These are phyloP conservation scores for Typha latifolia DNA, from an alignment of 176 grass and related monocot genomes.

Conservation along the genomic window DNA sequence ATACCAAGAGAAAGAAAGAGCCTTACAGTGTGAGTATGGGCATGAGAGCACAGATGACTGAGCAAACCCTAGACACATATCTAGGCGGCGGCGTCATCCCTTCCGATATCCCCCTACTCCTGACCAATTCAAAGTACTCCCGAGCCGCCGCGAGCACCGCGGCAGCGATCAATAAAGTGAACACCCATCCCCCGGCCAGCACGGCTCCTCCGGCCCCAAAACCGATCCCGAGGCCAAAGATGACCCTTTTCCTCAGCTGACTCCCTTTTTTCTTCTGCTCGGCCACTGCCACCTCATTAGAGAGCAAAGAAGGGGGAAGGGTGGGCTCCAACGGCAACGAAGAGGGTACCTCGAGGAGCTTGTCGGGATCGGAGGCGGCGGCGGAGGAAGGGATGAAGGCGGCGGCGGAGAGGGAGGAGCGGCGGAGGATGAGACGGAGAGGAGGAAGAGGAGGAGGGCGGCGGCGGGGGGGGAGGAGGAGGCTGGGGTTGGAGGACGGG, in stretches of 20 bases:
- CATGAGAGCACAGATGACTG: slow-evolving; percentile 65
- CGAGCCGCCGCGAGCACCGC: slow-evolving; percentile 42
- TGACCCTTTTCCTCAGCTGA: slow-evolving; percentile 53
- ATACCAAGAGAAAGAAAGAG: not conserved
- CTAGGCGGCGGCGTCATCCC: slow-evolving; percentile 51
- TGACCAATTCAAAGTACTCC: slow-evolving; percentile 82
- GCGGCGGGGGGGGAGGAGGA: not conserved
- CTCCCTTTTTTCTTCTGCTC: slow-evolving; percentile 13
- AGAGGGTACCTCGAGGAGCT: slow-evolving; percentile 18
- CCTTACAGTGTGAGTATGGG: slow-evolving; percentile 73
- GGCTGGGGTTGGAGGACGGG: not conserved
- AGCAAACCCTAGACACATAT: slow-evolving; percentile 74
- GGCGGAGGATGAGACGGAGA: not conserved
- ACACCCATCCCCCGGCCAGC: slow-evolving; percentile 68
- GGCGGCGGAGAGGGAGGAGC: not conserved
- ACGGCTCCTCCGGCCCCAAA: slow-evolving; percentile 65
- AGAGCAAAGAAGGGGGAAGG: slow-evolving; percentile 1
- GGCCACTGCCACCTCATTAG: slow-evolving; percentile 1
- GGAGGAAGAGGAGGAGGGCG: slow-evolving; percentile 12
- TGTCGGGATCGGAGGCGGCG: slow-evolving; percentile 5
- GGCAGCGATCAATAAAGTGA: slow-evolving; percentile 38
- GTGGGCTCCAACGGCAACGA: not conserved
- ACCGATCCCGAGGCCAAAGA: slow-evolving; percentile 78
- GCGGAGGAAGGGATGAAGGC: slow-evolving; percentile 9
- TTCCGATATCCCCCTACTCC: slow-evolving; percentile 31